Percentiles rank a stretch among this genome's conserved stretches.
Conservation (phyloP, 495 filamentous ascomycete species). For the Talaromyces proteolyticus region DNA sequence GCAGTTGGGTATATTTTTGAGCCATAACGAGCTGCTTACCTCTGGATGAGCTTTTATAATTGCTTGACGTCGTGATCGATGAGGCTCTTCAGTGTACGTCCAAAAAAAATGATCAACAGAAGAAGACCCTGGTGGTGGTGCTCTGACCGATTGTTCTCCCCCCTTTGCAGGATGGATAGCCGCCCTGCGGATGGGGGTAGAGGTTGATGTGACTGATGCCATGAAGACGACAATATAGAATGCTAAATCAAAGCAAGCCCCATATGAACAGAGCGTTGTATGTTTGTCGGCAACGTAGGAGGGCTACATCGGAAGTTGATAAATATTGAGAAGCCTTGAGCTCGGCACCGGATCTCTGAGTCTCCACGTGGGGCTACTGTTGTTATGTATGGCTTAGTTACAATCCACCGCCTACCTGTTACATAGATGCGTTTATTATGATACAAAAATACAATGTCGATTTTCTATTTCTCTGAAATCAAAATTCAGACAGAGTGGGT, state of each 20-base stretch:
- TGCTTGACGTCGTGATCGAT: slow-evolving; percentile 79
- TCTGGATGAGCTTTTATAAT: slow-evolving; percentile 99
- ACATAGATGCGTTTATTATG: too few species aligned
- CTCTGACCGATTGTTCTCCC: not conserved
- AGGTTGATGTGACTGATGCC: slow-evolving; percentile 5
- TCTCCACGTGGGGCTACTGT: slow-evolving; percentile 7
- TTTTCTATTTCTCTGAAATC: not conserved
- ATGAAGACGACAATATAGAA: not conserved
- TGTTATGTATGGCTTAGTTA: not conserved
- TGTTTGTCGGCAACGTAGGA: not conserved
- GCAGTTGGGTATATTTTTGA: not conserved
- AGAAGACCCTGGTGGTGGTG: slow-evolving; percentile 9
- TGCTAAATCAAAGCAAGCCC: not conserved
- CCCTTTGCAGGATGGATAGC: slow-evolving; percentile 1
- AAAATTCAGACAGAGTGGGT: too few species aligned
- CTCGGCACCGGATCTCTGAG: slow-evolving; percentile 1
- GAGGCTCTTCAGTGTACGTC: slow-evolving; percentile 98
- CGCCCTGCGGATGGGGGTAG: slow-evolving; percentile 1
- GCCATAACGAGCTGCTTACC: slow-evolving; percentile 38
- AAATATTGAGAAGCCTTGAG: slow-evolving; percentile 1
- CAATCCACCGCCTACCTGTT: too few species aligned
- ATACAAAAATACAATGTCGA: not conserved
- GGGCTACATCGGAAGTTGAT: not conserved
- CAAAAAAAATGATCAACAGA: slow-evolving; percentile 65
- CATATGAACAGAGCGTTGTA: not conserved